phyloP scores from a whole-genome alignment of 352 stramenopile species.

The Pythium brachiatum region DNA sequence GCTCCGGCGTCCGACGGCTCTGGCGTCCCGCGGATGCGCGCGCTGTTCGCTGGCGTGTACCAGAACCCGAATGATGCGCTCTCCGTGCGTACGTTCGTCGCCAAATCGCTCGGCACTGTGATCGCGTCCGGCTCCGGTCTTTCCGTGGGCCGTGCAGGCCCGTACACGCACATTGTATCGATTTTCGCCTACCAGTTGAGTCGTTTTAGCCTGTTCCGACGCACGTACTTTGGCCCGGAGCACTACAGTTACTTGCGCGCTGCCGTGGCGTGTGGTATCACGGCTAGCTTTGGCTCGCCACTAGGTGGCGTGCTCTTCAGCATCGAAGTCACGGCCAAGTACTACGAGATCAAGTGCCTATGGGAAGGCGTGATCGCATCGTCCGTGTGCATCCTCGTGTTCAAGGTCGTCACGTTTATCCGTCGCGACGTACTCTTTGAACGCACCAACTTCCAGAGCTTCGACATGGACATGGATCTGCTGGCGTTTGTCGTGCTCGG shows the following conservation, averaged over 20 bases:
- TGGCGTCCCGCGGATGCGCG: constrained; percentile 72
- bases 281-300: constrained; percentile 76
- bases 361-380: constrained; percentile 84
- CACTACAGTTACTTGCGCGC: constrained; percentile 65
- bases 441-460: constrained; percentile 70
- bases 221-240: constrained; percentile 62
- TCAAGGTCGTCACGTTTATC: constrained; percentile 72
- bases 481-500: constrained; percentile 71
- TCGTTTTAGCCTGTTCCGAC: constrained; percentile 63
- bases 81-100: constrained; percentile 64
- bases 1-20: constrained; percentile 69
- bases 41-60: constrained; percentile 69
- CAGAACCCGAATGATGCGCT: constrained; percentile 67
- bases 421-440: constrained; percentile 75
- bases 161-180: constrained; percentile 74
- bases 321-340: constrained; percentile 83
- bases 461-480: constrained; percentile 79
- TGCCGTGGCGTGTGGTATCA: constrained; percentile 76
- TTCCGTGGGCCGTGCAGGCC: constrained; percentile 63
- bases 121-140: constrained; percentile 61
- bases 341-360: constrained; percentile 84
- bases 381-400: constrained; percentile 75
- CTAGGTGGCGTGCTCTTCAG: constrained; percentile 79
- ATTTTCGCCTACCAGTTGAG: constrained; percentile 73
- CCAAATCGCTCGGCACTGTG: constrained; percentile 62